Percentiles rank a stretch among this genome's conserved stretches.
Evolutionary conservation across 2,329 filamentous ascomycete genomes (phyloP).

Genomic region (Aspergillus spinulosporus): DNA sequence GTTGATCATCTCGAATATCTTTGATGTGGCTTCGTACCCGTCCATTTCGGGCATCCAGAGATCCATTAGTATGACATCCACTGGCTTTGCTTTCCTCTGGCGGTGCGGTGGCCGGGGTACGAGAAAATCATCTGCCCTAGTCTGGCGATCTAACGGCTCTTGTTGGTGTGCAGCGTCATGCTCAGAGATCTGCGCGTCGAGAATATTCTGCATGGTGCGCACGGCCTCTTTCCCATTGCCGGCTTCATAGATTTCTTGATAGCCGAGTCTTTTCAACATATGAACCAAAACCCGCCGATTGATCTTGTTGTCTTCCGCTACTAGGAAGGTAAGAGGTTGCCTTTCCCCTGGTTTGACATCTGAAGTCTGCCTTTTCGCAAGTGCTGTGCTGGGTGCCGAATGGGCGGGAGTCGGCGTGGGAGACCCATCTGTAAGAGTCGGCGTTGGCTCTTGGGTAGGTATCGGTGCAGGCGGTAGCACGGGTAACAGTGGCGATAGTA

Average conservation of each 20-base stretch:
- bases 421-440: conserved; percentile 31
- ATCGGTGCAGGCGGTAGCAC: conserved; percentile 29
- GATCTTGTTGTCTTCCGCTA: conserved; percentile 72
- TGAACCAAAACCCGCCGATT: conserved; percentile 67
- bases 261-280: conserved; percentile 68
- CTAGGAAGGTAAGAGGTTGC: conserved; percentile 65
- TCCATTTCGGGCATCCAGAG: conserved; percentile 76
- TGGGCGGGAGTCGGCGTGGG: conserved; percentile 27
- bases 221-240: conserved; percentile 70
- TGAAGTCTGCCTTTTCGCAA: conserved; percentile 39
- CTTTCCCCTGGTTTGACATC: conserved; percentile 61
- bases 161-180: conserved; percentile 21
- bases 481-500: conserved; percentile 26
- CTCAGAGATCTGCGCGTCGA: conserved; percentile 29
- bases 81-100: conserved; percentile 35
- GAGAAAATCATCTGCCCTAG: conserved; percentile 15
- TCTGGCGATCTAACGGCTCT: conserved; percentile 9
- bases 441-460: conserved; percentile 33
- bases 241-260: conserved; percentile 62
- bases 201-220: conserved; percentile 55
- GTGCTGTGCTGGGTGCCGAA: conserved; percentile 23
- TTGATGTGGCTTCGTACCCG: conserved; percentile 67
- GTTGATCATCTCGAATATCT: conserved; percentile 59
- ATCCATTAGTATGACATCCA: conserved; percentile 71
- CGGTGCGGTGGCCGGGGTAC: conserved; percentile 25